phyloP scores from a whole-genome alignment of 495 filamentous ascomycete genomes.

The Hyaloscypha hepaticicola region DNA sequence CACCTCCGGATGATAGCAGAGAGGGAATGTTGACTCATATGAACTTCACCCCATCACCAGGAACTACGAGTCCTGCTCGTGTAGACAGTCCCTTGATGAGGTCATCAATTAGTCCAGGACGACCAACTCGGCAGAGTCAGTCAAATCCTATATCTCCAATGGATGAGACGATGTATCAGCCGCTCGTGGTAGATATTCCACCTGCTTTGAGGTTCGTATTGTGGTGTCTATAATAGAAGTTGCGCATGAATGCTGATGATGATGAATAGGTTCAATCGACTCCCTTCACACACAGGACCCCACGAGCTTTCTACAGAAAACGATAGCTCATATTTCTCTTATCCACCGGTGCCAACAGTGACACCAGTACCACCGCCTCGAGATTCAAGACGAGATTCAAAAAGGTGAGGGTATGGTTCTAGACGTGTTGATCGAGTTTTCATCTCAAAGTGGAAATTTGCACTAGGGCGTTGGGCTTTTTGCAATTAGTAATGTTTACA shows the following conservation, averaged over 20 bases:
- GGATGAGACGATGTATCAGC: background rate
- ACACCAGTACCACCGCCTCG: background rate
- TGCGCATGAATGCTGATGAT: conserved; percentile 2
- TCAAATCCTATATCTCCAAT: background rate
- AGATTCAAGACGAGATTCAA: background rate
- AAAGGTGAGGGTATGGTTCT: background rate
- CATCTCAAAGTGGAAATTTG: background rate
- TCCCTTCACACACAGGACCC: background rate
- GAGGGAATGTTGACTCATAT: conserved; percentile 2
- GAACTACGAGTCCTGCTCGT: background rate
- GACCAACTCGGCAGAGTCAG: background rate
- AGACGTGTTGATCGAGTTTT: background rate
- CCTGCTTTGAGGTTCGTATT: background rate
- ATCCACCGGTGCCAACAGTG: too few species aligned
- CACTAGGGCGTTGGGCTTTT: background rate
- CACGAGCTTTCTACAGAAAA: conserved; percentile 8
- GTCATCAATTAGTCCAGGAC: background rate
- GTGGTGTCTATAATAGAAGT: too few species aligned
- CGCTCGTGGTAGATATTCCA: background rate
- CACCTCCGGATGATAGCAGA: conserved; percentile 8
- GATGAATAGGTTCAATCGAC: background rate
- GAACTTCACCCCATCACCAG: background rate
- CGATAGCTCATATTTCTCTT: background rate
- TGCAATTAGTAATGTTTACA: background rate
- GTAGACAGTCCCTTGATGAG: background rate